phyloP scores from a whole-genome alignment of 2,329 filamentous ascomycete species.

The Trichophyton simii region DNA sequence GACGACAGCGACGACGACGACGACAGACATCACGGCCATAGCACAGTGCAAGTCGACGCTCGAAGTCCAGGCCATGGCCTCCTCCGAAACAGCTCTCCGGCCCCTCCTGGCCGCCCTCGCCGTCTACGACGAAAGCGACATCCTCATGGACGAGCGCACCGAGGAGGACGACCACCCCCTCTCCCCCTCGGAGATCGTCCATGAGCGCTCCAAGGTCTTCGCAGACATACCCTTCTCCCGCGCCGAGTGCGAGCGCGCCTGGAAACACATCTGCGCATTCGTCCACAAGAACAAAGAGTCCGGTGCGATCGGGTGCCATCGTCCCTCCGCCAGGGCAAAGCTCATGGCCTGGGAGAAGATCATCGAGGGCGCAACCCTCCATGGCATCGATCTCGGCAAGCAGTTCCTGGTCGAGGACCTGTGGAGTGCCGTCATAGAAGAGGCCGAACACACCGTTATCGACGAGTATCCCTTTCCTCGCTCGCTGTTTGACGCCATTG shows the following conservation, averaged over 20 bases:
- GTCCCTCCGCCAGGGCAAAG: conserved; percentile 38
- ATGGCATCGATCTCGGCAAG: conserved; percentile 29
- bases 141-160: neutral
- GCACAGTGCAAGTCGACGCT: conserved; percentile 36
- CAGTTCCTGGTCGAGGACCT: conserved; percentile 32
- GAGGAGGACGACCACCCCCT: conserved; percentile 3
- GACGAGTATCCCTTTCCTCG: conserved; percentile 23
- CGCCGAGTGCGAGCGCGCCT: conserved; percentile 39
- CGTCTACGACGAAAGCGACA: neutral
- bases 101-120: neutral
- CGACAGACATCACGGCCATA: conserved; percentile 28
- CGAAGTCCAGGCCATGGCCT: conserved; percentile 25
- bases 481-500: conserved; percentile 27
- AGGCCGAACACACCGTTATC: conserved; percentile 23
- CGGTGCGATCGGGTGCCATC: conserved; percentile 23
- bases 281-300: conserved; percentile 24
- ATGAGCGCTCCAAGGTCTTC: conserved; percentile 25
- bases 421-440: conserved; percentile 29
- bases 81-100: neutral
- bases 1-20: neutral
- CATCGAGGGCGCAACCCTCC: conserved; percentile 28
- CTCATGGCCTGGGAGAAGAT: conserved; percentile 38
- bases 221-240: conserved; percentile 41
- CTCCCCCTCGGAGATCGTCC: conserved; percentile 9
- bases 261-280: conserved; percentile 43